These are phyloP conservation scores for Gossypium arboreum DNA, from an alignment of 345 rosid genomes.

Conservation along the genomic window DNA sequence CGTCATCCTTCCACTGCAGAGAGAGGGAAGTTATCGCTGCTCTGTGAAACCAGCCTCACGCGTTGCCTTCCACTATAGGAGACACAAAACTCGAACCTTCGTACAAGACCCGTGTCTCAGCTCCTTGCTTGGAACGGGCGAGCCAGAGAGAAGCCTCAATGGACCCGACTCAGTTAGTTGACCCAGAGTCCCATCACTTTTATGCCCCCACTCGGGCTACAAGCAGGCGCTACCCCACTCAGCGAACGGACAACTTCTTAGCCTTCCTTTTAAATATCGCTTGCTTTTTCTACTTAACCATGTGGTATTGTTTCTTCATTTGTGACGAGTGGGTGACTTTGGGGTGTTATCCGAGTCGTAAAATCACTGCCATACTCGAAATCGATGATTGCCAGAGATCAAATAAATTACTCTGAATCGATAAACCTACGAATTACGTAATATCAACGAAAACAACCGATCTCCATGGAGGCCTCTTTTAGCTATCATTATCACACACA, in stretches of 20 bases:
- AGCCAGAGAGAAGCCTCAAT: background rate
- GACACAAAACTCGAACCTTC: background rate
- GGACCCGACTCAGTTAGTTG: background rate
- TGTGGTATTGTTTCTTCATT: background rate
- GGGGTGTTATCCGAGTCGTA: background rate
- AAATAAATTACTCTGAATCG: background rate
- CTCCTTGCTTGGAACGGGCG: background rate
- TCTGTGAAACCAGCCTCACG: constrained; percentile 14
- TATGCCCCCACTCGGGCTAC: background rate
- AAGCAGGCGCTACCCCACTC: background rate
- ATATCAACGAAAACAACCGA: background rate
- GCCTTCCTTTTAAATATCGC: background rate
- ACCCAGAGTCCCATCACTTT: background rate
- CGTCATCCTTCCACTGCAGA: constrained; percentile 11
- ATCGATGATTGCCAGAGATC: background rate
- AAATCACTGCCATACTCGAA: background rate
- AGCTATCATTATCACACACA: too few species aligned
- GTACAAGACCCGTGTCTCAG: background rate
- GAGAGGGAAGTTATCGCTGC: background rate
- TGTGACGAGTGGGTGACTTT: background rate
- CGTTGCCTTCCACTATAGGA: background rate
- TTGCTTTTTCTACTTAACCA: background rate
- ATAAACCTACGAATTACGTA: background rate
- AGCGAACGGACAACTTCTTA: rapidly evolving
- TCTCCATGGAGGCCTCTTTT: too few species aligned